Percentiles rank a stretch among this genome's conserved stretches.
Evolutionary conservation across 208 protist species (phyloP).

Genomic region (Balamuthia mandrillaris): DNA sequence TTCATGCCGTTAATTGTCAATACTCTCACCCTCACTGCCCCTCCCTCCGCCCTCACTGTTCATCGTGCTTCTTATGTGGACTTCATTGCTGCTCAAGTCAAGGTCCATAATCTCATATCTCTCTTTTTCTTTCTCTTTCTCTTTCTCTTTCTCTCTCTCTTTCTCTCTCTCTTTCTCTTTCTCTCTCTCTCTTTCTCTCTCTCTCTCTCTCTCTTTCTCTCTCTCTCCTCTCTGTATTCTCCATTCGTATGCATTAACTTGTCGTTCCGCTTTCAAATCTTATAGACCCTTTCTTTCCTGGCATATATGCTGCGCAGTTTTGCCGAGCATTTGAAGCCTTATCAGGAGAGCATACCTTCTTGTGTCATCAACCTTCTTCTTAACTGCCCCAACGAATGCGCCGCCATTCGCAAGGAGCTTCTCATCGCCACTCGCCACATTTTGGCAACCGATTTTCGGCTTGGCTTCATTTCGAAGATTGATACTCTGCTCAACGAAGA

Average conservation of each 20-base stretch:
- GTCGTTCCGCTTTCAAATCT: neutral
- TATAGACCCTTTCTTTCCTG: conserved; percentile 76
- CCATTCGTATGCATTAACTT: neutral
- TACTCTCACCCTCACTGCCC: conserved; percentile 52
- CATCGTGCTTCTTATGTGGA: conserved; percentile 52
- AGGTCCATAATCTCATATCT: conserved; percentile 15
- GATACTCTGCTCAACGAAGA: conserved; percentile 73
- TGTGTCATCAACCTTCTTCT: conserved; percentile 71
- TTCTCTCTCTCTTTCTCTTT: neutral
- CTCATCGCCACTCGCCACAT: conserved; percentile 76
- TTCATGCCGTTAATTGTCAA: conserved; percentile 71
- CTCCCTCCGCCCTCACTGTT: neutral
- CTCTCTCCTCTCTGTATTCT: neutral
- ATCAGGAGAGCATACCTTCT: conserved; percentile 66
- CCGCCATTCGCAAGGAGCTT: conserved; percentile 54
- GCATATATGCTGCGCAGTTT: conserved; percentile 72
- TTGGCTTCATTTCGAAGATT: conserved; percentile 68
- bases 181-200: neutral
- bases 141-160: neutral
- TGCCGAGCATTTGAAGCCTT: conserved; percentile 54
- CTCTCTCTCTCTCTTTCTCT: neutral
- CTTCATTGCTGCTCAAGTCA: conserved; percentile 73
- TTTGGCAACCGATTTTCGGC: conserved; percentile 71
- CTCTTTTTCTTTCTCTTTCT: neutral
- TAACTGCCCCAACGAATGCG: conserved; percentile 16